These are phyloP conservation scores for Poterioochromonas sp. DNA, from an alignment of 352 stramenopile species.

Conservation along the genomic window DNA sequence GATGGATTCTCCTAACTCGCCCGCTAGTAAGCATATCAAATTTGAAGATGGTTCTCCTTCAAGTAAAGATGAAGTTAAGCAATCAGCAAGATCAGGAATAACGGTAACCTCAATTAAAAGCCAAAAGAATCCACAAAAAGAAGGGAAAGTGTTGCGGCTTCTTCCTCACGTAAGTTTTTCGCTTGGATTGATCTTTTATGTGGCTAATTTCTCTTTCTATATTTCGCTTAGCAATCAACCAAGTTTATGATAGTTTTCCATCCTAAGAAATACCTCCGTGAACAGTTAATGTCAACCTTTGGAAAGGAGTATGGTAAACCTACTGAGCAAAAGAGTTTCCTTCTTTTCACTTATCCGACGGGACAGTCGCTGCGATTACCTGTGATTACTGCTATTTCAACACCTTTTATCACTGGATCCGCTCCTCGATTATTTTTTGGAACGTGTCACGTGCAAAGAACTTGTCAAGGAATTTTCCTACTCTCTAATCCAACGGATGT, in stretches of 20 bases:
- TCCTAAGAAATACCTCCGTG: neutral
- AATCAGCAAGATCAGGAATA: too few species aligned
- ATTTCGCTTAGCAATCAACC: neutral
- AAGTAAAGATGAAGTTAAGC: too few species aligned
- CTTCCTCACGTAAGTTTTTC: slow-evolving; percentile 4
- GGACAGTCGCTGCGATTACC: slow-evolving; percentile 1
- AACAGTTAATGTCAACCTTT: neutral
- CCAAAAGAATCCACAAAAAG: too few species aligned
- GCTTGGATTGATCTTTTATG: too few species aligned
- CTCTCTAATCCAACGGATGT: slow-evolving; percentile 15
- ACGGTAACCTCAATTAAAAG: too few species aligned
- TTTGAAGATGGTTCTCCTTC: too few species aligned
- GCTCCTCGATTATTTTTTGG: slow-evolving; percentile 14
- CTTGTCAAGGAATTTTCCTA: neutral
- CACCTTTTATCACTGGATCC: slow-evolving; percentile 19
- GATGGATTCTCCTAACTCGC: too few species aligned
- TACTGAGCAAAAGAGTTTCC: neutral
- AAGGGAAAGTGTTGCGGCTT: neutral
- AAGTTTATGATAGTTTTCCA: slow-evolving; percentile 1
- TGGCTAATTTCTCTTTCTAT: neutral
- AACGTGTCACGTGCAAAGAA: neutral
- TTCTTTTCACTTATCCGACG: neutral
- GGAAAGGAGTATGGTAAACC: neutral
- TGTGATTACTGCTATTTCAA: neutral
- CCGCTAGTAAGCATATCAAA: too few species aligned